phyloP scores from a whole-genome alignment of 768 basidiomycete genomes.

The Agaricus blazei region DNA sequence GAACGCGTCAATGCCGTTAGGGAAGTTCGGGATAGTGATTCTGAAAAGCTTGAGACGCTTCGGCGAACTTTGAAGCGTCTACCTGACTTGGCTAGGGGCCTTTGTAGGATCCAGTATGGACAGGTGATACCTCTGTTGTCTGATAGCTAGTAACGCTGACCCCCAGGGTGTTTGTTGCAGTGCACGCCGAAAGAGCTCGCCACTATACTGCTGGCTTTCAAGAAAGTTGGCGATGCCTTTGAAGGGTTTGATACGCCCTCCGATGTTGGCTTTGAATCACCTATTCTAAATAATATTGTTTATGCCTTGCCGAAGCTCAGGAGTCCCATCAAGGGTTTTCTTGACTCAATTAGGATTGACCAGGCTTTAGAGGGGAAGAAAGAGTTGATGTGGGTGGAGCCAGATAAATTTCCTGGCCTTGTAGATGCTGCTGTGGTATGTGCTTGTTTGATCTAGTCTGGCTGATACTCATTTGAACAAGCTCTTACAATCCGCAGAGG shows the following conservation, averaged over 20 bases:
- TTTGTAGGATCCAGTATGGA: constrained; percentile 87
- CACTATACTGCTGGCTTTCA: constrained; percentile 68
- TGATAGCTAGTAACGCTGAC: background rate
- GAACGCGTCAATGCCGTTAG: constrained; percentile 81
- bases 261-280: constrained; percentile 56
- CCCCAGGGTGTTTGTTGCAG: constrained; percentile 25
- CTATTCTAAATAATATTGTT: constrained; percentile 67
- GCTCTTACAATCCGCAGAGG: constrained; percentile 64
- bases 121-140: constrained; percentile 52
- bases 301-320: constrained; percentile 61
- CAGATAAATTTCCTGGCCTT: constrained; percentile 43
- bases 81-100: constrained; percentile 85
- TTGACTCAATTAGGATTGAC: constrained; percentile 53
- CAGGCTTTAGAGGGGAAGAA: constrained; percentile 64
- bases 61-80: constrained; percentile 64
- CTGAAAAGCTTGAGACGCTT: constrained; percentile 60
- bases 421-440: constrained; percentile 58
- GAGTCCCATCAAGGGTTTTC: constrained; percentile 45
- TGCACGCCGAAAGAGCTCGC: constrained; percentile 83
- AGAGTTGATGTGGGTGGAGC: constrained; percentile 61
- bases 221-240: constrained; percentile 64
- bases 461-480: constrained; percentile 21
- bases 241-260: constrained; percentile 29
- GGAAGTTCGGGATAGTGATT: constrained; percentile 65
- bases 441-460: constrained; percentile 15